phyloP scores from a whole-genome alignment of 2,329 filamentous ascomycete genomes.

The Calonectria montana region DNA sequence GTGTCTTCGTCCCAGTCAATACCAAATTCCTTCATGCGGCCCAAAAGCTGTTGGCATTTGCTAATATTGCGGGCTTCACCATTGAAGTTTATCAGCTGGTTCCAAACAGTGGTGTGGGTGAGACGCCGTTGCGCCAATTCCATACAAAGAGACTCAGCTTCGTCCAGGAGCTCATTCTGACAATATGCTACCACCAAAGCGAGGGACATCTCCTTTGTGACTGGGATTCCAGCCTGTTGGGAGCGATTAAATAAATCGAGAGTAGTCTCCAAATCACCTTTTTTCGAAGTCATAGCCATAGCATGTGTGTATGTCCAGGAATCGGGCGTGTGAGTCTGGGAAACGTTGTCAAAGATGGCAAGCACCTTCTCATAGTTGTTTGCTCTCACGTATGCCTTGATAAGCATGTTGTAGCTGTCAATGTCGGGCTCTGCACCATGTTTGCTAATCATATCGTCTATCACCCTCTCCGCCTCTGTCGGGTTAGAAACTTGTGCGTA shows the following conservation, averaged over 20 bases:
- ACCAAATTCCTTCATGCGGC: slow-evolving; percentile 58
- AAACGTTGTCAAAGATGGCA: slow-evolving; percentile 71
- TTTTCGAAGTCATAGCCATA: slow-evolving; percentile 76
- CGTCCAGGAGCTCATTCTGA: slow-evolving; percentile 48
- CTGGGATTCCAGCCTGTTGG: slow-evolving; percentile 60
- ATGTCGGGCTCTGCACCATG: slow-evolving; percentile 68
- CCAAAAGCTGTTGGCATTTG: slow-evolving; percentile 61
- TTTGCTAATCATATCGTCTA: slow-evolving; percentile 69
- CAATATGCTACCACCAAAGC: slow-evolving; percentile 77
- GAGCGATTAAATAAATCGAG: slow-evolving; percentile 74
- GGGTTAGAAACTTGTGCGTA: slow-evolving; percentile 78
- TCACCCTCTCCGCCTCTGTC: slow-evolving; percentile 66
- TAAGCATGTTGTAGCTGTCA: slow-evolving; percentile 79
- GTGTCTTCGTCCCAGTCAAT: slow-evolving; percentile 63
- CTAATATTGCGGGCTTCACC: slow-evolving; percentile 69
- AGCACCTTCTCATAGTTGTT: slow-evolving; percentile 76
- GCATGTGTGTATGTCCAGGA: slow-evolving; percentile 76
- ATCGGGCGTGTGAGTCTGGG: slow-evolving; percentile 63
- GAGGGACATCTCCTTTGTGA: slow-evolving; percentile 69
- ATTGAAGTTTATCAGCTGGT: slow-evolving; percentile 77
- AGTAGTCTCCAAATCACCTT: slow-evolving; percentile 79
- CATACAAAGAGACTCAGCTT: slow-evolving; percentile 54
- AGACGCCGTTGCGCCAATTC: slow-evolving; percentile 65
- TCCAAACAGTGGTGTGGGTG: slow-evolving; percentile 76
- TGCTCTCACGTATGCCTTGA: slow-evolving; percentile 76